Evolutionary conservation across 345 rosid species (phyloP).

Genomic region (Brassica cretica): DNA sequence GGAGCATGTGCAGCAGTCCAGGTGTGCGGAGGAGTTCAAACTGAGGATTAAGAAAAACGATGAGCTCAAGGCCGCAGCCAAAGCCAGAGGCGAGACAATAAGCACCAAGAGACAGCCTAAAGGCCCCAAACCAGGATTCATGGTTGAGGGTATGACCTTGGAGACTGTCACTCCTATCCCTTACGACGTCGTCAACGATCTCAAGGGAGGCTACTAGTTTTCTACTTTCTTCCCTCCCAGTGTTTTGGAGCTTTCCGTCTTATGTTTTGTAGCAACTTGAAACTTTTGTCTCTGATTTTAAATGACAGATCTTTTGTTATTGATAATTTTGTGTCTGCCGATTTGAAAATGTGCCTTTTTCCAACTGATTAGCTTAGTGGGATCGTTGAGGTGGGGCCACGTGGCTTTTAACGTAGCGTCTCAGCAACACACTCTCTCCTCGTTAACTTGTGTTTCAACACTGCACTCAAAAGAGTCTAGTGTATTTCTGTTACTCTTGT

Average conservation of each 20-base stretch:
- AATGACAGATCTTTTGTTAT: background rate
- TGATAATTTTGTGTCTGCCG: background rate
- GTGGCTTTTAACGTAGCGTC: background rate
- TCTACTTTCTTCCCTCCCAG: background rate
- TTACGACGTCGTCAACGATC: background rate
- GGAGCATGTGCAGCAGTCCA: background rate
- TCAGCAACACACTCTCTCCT: background rate
- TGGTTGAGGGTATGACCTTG: background rate
- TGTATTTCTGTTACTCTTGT: background rate
- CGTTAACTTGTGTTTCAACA: background rate
- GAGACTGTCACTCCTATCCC: background rate
- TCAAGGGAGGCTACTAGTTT: background rate
- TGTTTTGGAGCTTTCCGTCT: background rate
- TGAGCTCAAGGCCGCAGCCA: background rate
- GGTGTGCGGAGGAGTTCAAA: background rate
- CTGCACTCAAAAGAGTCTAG: background rate
- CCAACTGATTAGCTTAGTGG: background rate
- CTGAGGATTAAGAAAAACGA: background rate
- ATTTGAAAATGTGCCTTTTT: no score
- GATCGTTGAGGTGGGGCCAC: background rate
- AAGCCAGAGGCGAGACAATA: background rate
- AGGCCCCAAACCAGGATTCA: background rate
- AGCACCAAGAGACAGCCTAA: background rate
- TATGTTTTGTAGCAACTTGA: background rate
- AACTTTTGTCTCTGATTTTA: background rate